These are phyloP conservation scores for Neurospora sp. DNA, from an alignment of 495 filamentous ascomycete genomes.

Conservation along the genomic window DNA sequence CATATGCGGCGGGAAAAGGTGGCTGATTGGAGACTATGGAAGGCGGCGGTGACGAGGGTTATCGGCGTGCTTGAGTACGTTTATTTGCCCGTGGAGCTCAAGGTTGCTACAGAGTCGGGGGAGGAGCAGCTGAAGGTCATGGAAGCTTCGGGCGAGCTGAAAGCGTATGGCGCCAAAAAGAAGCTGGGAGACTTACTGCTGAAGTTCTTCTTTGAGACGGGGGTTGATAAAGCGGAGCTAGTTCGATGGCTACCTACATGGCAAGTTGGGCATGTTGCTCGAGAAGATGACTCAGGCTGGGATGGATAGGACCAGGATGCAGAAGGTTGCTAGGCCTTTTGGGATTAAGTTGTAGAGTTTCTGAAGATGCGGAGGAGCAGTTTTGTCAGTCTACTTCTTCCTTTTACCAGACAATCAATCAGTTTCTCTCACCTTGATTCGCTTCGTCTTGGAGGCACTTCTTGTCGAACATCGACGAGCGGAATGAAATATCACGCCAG, in stretches of 20 bases:
- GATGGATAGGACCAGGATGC: neutral
- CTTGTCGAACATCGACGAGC: neutral
- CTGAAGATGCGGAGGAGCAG: neutral
- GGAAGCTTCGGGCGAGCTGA: neutral
- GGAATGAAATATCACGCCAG: neutral
- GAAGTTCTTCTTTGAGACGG: neutral
- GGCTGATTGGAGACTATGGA: fast-evolving
- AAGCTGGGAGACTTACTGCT: neutral
- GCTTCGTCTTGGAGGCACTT: neutral
- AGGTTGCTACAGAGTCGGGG: neutral
- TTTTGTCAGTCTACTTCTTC: neutral
- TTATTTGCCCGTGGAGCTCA: neutral
- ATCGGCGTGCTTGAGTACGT: neutral
- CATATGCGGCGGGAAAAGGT: neutral
- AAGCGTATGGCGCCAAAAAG: neutral
- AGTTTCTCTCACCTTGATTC: neutral
- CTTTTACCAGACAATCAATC: too few relatives aligned
- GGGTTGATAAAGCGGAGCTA: neutral
- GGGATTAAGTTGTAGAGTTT: neutral
- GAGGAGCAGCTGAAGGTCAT: neutral
- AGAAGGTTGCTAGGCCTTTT: neutral
- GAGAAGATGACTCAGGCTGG: neutral
- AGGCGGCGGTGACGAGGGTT: neutral
- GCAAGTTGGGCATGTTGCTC: neutral
- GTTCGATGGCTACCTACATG: neutral